phyloP scores from a whole-genome alignment of 2,329 filamentous ascomycete genomes.

The Aureobasidium sp. region DNA sequence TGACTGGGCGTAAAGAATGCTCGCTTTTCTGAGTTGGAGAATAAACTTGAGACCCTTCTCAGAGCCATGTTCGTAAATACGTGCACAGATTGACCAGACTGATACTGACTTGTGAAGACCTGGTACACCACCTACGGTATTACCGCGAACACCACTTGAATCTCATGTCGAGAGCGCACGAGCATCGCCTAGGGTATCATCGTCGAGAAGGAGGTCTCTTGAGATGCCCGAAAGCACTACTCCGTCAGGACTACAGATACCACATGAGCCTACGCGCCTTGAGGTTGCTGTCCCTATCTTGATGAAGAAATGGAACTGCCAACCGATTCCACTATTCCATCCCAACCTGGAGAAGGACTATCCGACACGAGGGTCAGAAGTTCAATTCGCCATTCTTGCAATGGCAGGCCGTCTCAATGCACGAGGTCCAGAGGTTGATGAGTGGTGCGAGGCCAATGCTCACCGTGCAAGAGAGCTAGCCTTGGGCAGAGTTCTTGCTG shows the following conservation, averaged over 20 bases:
- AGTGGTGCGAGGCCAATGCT: conserved; percentile 13
- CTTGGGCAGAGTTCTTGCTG: neutral
- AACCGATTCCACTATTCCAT: conserved; percentile 9
- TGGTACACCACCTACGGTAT: neutral
- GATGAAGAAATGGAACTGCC: conserved; percentile 11
- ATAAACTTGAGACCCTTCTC: neutral
- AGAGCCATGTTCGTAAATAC: conserved; percentile 4
- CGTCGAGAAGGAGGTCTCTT: neutral
- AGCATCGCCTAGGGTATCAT: neutral
- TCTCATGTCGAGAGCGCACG: conserved; percentile 1
- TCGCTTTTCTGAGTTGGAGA: conserved; percentile 6
- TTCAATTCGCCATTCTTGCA: conserved; percentile 7
- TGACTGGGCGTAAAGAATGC: neutral
- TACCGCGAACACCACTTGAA: conserved; percentile 2
- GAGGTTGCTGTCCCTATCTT: conserved; percentile 5
- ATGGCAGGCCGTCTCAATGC: conserved; percentile 8
- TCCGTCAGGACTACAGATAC: conserved; percentile 3
- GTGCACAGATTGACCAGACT: neutral
- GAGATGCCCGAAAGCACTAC: neutral
- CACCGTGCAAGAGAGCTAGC: neutral
- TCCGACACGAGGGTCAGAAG: neutral
- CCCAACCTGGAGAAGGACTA: conserved; percentile 11
- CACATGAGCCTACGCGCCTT: neutral
- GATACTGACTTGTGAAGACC: neutral
- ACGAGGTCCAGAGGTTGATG: neutral